A percentile compares a stretch with the other conserved stretches of the same genome.
Evolutionary conservation across 2,329 filamentous ascomycete species (phyloP).

Genomic region (Harringtonia lauricola): DNA sequence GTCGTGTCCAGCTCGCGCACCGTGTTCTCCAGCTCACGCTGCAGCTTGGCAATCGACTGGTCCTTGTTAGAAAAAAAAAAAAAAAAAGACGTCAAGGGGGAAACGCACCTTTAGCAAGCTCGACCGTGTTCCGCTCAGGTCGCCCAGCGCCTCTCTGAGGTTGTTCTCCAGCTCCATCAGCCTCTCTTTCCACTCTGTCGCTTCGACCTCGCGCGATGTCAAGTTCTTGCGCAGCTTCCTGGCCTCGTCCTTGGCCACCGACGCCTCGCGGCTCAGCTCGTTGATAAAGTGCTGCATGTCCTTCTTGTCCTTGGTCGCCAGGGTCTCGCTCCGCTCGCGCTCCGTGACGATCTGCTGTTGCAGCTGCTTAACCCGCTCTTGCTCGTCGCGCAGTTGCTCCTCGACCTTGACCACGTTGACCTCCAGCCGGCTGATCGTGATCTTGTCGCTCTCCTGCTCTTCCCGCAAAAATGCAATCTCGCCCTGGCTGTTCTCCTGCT

Average conservation of each 20-base stretch:
- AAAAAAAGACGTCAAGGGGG: neutral
- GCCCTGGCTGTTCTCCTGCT: constrained; percentile 83
- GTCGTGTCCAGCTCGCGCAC: constrained; percentile 71
- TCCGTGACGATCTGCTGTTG: constrained; percentile 70
- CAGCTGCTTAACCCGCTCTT: constrained; percentile 61
- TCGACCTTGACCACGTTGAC: constrained; percentile 71
- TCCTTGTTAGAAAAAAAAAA: neutral
- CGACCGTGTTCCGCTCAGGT: constrained; percentile 75
- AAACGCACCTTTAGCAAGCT: constrained; percentile 65
- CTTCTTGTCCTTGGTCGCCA: constrained; percentile 83
- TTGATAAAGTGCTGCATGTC: constrained; percentile 90
- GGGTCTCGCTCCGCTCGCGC: constrained; percentile 73
- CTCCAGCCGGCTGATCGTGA: constrained; percentile 90
- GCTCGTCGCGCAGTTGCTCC: constrained; percentile 71
- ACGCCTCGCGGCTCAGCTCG: constrained; percentile 78
- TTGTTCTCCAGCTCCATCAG: constrained; percentile 84
- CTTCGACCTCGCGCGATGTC: constrained; percentile 76
- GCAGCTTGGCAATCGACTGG: constrained; percentile 74
- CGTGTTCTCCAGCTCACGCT: constrained; percentile 77
- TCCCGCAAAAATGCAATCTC: constrained; percentile 93
- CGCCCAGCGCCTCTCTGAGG: constrained; percentile 75
- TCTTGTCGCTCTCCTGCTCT: constrained; percentile 95
- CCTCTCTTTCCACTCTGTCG: constrained; percentile 81
- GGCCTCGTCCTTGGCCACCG: constrained; percentile 74
- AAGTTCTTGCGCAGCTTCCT: constrained; percentile 73